Percentiles rank a stretch among this genome's conserved stretches.
Evolutionary conservation across 495 filamentous ascomycete genomes (phyloP).

Genomic region (Hypomontagnella monticulosa): DNA sequence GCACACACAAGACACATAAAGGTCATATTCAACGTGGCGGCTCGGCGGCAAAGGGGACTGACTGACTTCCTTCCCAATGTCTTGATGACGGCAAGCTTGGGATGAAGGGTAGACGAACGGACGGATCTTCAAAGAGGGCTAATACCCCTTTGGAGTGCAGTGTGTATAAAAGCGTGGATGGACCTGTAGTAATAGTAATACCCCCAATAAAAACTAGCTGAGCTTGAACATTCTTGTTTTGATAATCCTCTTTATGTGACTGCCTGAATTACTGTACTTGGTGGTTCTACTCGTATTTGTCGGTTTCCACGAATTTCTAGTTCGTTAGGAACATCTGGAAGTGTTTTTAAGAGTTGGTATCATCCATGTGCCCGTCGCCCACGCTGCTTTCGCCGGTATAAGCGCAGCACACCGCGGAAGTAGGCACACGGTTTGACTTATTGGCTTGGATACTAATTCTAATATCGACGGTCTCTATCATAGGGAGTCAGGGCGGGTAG

Average conservation of each 20-base stretch:
- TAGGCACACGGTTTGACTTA: too few species aligned
- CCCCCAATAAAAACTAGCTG: constrained; percentile 38
- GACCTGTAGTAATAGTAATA: constrained; percentile 48
- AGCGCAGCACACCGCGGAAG: too few species aligned
- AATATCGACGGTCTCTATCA: too few species aligned
- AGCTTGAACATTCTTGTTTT: constrained; percentile 30
- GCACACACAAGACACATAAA: constrained; percentile 2
- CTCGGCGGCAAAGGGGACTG: constrained; percentile 13
- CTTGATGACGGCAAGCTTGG: not conserved
- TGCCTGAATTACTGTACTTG: not conserved
- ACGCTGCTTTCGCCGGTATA: too few species aligned
- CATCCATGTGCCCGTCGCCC: too few species aligned
- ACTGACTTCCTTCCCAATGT: not conserved
- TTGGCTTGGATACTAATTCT: too few species aligned
- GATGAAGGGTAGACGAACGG: not conserved
- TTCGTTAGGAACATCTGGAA: too few species aligned
- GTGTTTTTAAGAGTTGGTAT: too few species aligned
- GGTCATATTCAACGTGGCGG: constrained; percentile 21
- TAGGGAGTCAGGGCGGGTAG: too few species aligned
- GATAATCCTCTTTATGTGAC: not conserved
- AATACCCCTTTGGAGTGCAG: not conserved
- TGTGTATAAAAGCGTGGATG: constrained; percentile 39
- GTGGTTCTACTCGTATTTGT: too few species aligned
- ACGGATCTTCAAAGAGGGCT: not conserved
- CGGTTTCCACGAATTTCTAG: too few species aligned